phyloP scores from a whole-genome alignment of 192 early-diverging fungal species.

The Coemansia sp. region DNA sequence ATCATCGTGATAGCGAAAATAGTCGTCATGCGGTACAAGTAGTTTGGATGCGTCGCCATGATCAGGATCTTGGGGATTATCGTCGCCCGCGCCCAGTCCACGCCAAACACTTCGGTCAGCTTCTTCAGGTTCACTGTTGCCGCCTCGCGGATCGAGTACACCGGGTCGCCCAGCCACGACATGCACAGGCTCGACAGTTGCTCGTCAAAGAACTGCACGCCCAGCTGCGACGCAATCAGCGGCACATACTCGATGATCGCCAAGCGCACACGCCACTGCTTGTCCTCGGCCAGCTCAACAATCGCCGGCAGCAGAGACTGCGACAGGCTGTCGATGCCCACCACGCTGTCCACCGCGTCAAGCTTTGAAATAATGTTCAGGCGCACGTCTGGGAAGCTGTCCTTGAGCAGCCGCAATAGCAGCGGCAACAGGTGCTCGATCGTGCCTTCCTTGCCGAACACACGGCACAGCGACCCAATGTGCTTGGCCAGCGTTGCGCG shows the following conservation, averaged over 20 bases:
- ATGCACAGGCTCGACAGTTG: conserved; percentile 92
- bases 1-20: conserved; percentile 95
- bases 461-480: conserved; percentile 92
- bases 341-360: conserved; percentile 92
- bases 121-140: conserved; percentile 92
- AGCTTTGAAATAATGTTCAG: conserved; percentile 98
- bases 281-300: conserved; percentile 98
- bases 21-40: conserved; percentile 97
- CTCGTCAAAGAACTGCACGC: conserved; percentile 96
- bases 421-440: conserved; percentile 93
- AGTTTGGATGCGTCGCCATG: conserved; percentile 89
- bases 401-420: conserved; percentile 95
- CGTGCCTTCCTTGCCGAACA: conserved; percentile 93
- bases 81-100: conserved; percentile 92
- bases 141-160: conserved; percentile 97
- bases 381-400: conserved; percentile 95
- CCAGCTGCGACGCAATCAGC: conserved; percentile 92
- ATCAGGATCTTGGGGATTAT: conserved; percentile 93
- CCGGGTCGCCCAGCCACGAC: conserved; percentile 97
- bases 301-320: conserved; percentile 97
- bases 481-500: conserved; percentile 93
- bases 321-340: conserved; percentile 96
- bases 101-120: conserved; percentile 97
- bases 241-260: conserved; percentile 99
- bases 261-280: conserved; percentile 98